Conservation (phyloP, 768 basidiomycete genomes). For the Termitomyces eurrhizus region DNA sequence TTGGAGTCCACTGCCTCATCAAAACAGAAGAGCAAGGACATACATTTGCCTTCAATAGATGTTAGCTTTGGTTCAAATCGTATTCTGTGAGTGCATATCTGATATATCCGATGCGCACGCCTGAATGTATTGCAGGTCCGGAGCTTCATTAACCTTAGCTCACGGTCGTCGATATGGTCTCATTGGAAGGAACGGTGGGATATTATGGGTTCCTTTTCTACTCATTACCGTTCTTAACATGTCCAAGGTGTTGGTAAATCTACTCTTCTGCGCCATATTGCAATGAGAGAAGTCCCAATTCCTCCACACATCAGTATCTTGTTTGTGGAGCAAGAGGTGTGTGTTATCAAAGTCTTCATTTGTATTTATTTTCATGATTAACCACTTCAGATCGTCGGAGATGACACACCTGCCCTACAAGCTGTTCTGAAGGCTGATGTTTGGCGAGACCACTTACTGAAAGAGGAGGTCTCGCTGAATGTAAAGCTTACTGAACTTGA, state of each 20-base stretch:
- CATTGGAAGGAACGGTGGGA: constrained; percentile 79
- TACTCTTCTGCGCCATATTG: constrained; percentile 89
- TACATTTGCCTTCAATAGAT: constrained; percentile 92
- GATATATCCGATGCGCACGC: not conserved
- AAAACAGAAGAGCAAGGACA: constrained; percentile 97
- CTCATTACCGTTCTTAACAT: not conserved
- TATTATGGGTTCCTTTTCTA: constrained; percentile 5
- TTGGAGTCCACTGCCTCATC: constrained; percentile 70
- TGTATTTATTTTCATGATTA: not conserved
- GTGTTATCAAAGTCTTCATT: not conserved
- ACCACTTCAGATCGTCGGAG: constrained; percentile 71
- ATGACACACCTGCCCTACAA: constrained; percentile 88
- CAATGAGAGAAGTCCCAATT: constrained; percentile 91
- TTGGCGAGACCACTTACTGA: constrained; percentile 90
- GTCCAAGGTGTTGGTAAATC: constrained; percentile 88
- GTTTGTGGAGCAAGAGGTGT: constrained; percentile 96
- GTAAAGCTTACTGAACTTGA: constrained; percentile 70
- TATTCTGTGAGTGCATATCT: constrained; percentile 57
- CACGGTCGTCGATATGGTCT: constrained; percentile 89
- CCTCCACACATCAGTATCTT: constrained; percentile 95
- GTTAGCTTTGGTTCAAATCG: constrained; percentile 95
- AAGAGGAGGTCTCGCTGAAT: constrained; percentile 79
- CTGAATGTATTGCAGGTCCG: constrained; percentile 46
- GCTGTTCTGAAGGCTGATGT: constrained; percentile 99
- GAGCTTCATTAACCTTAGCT: constrained; percentile 82